Conservation (phyloP, 352 stramenopile species). For the Hyaloperonospora brassicae region DNA sequence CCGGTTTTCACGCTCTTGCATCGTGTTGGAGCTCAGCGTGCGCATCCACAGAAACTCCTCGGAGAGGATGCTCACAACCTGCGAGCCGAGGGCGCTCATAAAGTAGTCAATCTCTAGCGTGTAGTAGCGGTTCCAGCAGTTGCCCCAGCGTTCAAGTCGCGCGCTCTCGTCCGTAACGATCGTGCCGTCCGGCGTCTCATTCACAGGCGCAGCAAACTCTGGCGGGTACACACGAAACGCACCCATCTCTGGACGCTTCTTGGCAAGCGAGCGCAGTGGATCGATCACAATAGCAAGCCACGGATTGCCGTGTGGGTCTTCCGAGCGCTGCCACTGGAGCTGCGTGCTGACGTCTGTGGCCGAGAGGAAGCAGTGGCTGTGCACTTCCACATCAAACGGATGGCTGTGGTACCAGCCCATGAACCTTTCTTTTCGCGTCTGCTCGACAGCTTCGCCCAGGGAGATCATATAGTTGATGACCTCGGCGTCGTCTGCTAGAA, state of each 20-base stretch:
- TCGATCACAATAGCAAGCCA: conserved; percentile 98
- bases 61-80: conserved; percentile 90
- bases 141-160: conserved; percentile 94
- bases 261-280: conserved; percentile 90
- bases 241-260: conserved; percentile 91
- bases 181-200: conserved; percentile 93
- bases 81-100: conserved; percentile 88
- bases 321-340: conserved; percentile 95
- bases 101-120: conserved; percentile 92
- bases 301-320: conserved; percentile 93
- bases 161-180: conserved; percentile 89
- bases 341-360: conserved; percentile 96
- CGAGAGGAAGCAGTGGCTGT: conserved; percentile 96
- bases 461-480: conserved; percentile 99
- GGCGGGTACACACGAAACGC: conserved; percentile 97
- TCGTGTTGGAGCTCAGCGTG: conserved; percentile 84
- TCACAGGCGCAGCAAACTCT: conserved; percentile 89
- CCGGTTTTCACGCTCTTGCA: conserved; percentile 85
- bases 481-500: conserved; percentile 94
- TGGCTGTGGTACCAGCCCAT: conserved; percentile 99
- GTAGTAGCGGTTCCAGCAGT: conserved; percentile 87
- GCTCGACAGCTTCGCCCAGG: conserved; percentile 91
- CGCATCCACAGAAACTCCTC: conserved; percentile 91
- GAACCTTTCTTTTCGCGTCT: conserved; percentile 94
- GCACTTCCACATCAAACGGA: conserved; percentile 96